Conservation (phyloP, 768 basidiomycete genomes). For the Boletus barrowsii region DNA sequence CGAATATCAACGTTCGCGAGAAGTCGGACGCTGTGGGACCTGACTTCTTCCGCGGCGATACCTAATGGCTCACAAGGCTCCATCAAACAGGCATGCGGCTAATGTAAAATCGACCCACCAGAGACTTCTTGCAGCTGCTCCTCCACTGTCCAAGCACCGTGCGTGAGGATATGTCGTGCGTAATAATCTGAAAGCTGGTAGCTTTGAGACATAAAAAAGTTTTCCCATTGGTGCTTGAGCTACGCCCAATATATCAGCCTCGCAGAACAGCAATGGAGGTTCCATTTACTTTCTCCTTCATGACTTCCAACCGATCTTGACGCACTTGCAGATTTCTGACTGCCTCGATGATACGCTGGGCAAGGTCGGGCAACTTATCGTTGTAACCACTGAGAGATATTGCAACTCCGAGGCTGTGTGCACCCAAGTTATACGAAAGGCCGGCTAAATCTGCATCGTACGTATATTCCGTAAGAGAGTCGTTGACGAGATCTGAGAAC, state of each 20-base stretch:
- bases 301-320: constrained; percentile 70
- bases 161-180: constrained; percentile 63
- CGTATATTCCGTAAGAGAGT: constrained; percentile 84
- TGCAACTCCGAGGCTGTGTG: constrained; percentile 62
- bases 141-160: constrained; percentile 70
- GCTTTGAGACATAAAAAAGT: constrained; percentile 84
- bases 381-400: constrained; percentile 82
- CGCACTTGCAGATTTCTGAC: constrained; percentile 62
- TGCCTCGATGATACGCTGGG: constrained; percentile 67
- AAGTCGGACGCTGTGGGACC: constrained; percentile 55
- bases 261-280: background rate
- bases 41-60: constrained; percentile 68
- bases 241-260: constrained; percentile 28
- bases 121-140: constrained; percentile 76
- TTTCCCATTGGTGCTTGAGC: constrained; percentile 77
- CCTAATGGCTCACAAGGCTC: constrained; percentile 39
- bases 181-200: constrained; percentile 79
- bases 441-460: constrained; percentile 95
- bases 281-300: constrained; percentile 74
- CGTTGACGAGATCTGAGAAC: constrained; percentile 81
- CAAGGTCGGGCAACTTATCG: constrained; percentile 80
- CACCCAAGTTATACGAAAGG: constrained; percentile 65
- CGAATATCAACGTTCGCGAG: constrained; percentile 66
- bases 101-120: constrained; percentile 44
- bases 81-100: background rate